Evolutionary conservation across 805 yeast species (phyloP), one percentile per base, ranked within the genome.

Genomic region (Suhomyces prunicola): DNA sequence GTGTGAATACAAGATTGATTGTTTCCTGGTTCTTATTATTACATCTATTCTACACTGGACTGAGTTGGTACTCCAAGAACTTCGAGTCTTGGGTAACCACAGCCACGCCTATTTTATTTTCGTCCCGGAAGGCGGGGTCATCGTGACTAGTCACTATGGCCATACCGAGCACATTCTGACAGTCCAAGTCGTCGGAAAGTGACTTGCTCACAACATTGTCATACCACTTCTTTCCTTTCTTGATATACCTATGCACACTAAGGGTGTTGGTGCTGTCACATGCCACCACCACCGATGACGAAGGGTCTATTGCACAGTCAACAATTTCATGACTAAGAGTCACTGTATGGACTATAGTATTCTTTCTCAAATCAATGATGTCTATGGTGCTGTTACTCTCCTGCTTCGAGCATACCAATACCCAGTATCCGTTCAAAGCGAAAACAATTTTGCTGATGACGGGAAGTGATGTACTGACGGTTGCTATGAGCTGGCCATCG

Each of bases 391-490:
- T 56, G 7, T 51, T 60, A 0, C 57, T 57, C 17, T 61, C 69
- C 3, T 60, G 49, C 3, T 62, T 50, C 6, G 67, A 59, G 8
- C 65, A 60, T 2, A 68, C 78, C 44, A 79, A 63, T 17, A 87
- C 62, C 80, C 86, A 84, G 64, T 82, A 85, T 1, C 93, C 93
- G 61, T 87, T 87, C 27, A 73, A 70, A 2, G 86, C 87, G 67
- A 84, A 85, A 42, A 64, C 60, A 10, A 85, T 52, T n/a, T 69
- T 64, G 5, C 65, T 56, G 8, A 80, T 68, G 1, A 50, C 36
- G 1, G 58, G 53, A 35, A 59, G 57, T n/a, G 60, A 63, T 1
- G 65, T 57, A 1, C 55, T 54, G 23, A 79, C 57, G 4, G 68
- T 65, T 3, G 81, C 63, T 8, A 71, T 77, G 17, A 65, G 51